Percentiles rank a stretch among this genome's conserved stretches.
These are phyloP conservation scores for Sonneratia alba DNA, from an alignment of 345 rosid genomes.

Conservation along the genomic window DNA sequence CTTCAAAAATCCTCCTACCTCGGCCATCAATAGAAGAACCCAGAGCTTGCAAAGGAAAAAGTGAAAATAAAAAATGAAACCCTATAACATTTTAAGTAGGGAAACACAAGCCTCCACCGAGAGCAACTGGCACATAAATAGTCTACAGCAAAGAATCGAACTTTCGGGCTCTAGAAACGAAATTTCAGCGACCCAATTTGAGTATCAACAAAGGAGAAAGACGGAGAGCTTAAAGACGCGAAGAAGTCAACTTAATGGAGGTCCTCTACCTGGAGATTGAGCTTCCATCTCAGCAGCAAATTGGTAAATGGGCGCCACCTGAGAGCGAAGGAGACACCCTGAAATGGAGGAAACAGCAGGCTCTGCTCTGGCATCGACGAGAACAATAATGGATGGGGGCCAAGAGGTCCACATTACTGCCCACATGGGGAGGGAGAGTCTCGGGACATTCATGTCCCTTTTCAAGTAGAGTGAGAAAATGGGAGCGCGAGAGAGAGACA, in stretches of 20 bases:
- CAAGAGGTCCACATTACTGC: conserved; percentile 20
- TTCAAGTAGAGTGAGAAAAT: too few relatives aligned
- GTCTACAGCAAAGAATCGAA: neutral
- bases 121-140: neutral
- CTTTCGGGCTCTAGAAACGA: neutral
- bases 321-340: conserved; percentile 14
- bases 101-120: neutral
- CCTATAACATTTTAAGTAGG: neutral
- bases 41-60: too few relatives aligned
- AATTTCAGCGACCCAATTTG: neutral
- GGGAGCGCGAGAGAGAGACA: too few relatives aligned
- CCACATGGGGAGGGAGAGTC: conserved; percentile 43
- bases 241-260: neutral
- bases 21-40: neutral
- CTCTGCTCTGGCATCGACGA: conserved; percentile 30
- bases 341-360: conserved; percentile 25
- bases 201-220: neutral
- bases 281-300: conserved; percentile 47
- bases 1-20: neutral
- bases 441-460: conserved; percentile 26
- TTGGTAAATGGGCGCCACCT: conserved; percentile 30
- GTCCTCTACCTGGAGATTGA: conserved; percentile 54
- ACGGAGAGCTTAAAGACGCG: neutral
- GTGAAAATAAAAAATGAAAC: neutral
- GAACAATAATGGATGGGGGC: conserved; percentile 18